phyloP scores from a whole-genome alignment of 129 eudicot species.

The Escallonia rubra region DNA sequence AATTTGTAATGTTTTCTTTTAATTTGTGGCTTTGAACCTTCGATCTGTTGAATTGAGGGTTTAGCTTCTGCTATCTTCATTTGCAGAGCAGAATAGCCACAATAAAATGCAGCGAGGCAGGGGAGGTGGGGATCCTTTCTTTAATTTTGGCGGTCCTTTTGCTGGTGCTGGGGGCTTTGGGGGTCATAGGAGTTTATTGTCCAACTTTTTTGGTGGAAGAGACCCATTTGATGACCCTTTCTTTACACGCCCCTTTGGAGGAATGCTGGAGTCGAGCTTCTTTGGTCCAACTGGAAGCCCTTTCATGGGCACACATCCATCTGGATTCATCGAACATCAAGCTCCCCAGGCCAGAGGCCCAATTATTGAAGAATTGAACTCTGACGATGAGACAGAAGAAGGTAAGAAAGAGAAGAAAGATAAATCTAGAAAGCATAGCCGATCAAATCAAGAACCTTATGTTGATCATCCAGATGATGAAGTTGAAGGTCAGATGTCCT shows the following conservation, averaged over 20 bases:
- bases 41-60: not conserved
- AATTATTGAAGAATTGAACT: slow-evolving; percentile 70
- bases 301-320: slow-evolving; percentile 31
- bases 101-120: slow-evolving; percentile 62
- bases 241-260: slow-evolving; percentile 73
- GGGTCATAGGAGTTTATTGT: slow-evolving; percentile 31
- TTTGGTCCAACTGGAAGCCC: slow-evolving; percentile 41
- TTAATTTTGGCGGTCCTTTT: slow-evolving; percentile 60
- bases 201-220: slow-evolving; percentile 65
- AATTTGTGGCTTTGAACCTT: not conserved
- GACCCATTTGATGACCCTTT: slow-evolving; percentile 91
- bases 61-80: not conserved
- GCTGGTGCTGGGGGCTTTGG: slow-evolving; percentile 51
- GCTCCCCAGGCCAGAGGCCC: slow-evolving; percentile 64
- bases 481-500: slow-evolving; percentile 37
- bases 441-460: slow-evolving; percentile 51
- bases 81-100: not conserved
- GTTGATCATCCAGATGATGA: slow-evolving; percentile 66
- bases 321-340: slow-evolving; percentile 37
- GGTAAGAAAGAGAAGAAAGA: slow-evolving; percentile 28
- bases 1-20: not conserved
- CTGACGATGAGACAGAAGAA: slow-evolving; percentile 68
- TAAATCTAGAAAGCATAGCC: slow-evolving; percentile 49
- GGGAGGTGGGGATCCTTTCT: slow-evolving; percentile 50
- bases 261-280: slow-evolving; percentile 37